Percentiles rank a stretch among this genome's conserved stretches.
Evolutionary conservation across 1,284 basidiomycete genomes (phyloP).

Genomic region (Garcileccinum viscosum): DNA sequence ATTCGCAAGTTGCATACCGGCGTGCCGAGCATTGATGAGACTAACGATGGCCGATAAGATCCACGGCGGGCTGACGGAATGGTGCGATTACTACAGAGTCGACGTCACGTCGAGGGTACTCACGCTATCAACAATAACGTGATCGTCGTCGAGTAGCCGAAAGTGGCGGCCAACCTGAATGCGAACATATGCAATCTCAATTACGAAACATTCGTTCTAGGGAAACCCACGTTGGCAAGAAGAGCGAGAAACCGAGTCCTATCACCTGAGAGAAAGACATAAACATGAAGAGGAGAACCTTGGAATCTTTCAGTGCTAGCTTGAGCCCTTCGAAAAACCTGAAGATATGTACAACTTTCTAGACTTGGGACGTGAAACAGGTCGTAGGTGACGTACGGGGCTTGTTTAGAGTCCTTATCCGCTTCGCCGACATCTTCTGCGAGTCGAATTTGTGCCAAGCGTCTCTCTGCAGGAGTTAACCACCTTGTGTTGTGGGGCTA

Average conservation of each 20-base stretch:
- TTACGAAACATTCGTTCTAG: background rate
- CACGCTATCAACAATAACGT: constrained; percentile 69
- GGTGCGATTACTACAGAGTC: background rate
- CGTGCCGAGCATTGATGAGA: constrained; percentile 2
- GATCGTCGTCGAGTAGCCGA: constrained; percentile 66
- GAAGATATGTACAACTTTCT: too few relatives aligned
- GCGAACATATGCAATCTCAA: background rate
- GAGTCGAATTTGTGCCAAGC: background rate
- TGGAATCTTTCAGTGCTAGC: constrained; percentile 48
- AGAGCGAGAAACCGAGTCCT: constrained; percentile 74
- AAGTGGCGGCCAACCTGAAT: constrained; percentile 62
- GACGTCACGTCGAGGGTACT: constrained; percentile 34
- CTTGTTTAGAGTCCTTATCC: background rate
- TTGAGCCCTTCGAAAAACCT: constrained; percentile 60
- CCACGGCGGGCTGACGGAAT: background rate
- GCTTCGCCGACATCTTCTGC: background rate
- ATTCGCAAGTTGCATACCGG: background rate
- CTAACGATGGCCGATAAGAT: background rate
- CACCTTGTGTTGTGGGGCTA: background rate
- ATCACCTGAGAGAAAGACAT: constrained; percentile 60
- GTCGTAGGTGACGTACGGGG: background rate
- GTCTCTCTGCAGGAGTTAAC: background rate
- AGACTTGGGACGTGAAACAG: too few relatives aligned
- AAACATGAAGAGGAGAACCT: constrained; percentile 53
- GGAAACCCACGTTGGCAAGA: constrained; percentile 67